Base-by-base conservation (phyloP, 768 basidiomycete species). In the Rhizopogon vesiculosus region DNA sequence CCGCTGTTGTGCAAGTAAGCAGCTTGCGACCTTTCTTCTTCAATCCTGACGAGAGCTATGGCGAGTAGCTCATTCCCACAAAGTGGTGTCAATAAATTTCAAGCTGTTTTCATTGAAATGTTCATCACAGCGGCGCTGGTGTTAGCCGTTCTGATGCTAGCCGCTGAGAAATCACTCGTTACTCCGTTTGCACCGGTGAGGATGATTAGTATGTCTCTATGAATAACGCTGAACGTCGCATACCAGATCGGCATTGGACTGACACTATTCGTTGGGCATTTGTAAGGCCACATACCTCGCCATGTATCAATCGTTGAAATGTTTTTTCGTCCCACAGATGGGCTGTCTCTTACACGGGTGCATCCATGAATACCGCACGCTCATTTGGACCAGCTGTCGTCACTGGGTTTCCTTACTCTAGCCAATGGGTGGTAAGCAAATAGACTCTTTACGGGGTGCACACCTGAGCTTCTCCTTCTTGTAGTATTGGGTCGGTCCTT, bases 401-500 rank as follows among this genome's bases (percentile, higher is more conserved):
- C 39, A 77, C 80, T n/a, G 79, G 82, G 18, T 87, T 87, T 62
- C 74, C 77, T 13, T 62, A 69, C 66, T 25, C 25, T 19, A 56
- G 72, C 5, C 87, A 87, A 41, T 88, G 85, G 86, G 76, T 87
- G 56, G 85, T 86, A 68, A 35, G 81, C 72, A 38, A 4, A 7
- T 31, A 1, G 15, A 35, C 8, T 15, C 3, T 40, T 5, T 25
- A 25, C 4, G 25, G 22, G 25, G 25, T 25, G 25, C 25, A 4
- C 25, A 25, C 25, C 39, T 10, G 28, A 25, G 41, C 45, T 29
- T 22, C 48, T 57, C 56, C 40, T 31, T 19, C 60, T 15, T 25
- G 13, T 54, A 87, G 83, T 86, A 86, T 62, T 87, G 86, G 86
- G 69, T 87, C 8, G 87, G 89, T 79, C 53, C 73, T 89, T 19